Percentiles rank a stretch among this genome's conserved stretches.
Conservation (phyloP, 176 grass and related monocot species). For the Oryza meyeriana region DNA sequence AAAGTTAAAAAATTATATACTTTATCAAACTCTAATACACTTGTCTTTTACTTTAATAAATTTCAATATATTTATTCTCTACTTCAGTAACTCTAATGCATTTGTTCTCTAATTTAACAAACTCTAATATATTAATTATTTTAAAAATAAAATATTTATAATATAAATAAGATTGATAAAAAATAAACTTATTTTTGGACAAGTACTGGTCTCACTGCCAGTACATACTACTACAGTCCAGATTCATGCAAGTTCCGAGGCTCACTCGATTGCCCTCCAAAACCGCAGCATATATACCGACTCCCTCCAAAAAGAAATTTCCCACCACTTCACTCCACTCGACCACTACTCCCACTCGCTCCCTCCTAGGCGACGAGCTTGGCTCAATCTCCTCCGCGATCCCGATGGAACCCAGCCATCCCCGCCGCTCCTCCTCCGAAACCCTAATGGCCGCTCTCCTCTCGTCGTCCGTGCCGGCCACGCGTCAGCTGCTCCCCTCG, state of each 20-base stretch:
- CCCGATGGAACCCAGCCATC: conserved; percentile 36
- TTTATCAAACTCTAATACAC: no score
- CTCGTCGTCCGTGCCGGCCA: conserved; percentile 14
- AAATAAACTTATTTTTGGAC: no score
- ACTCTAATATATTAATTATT: no score
- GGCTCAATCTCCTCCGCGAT: conserved; percentile 7
- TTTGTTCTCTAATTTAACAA: no score
- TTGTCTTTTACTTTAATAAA: no score
- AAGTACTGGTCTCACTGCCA: neutral
- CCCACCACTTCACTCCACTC: conserved; percentile 12
- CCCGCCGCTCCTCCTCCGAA: conserved; percentile 45
- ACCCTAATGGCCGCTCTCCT: conserved; percentile 65
- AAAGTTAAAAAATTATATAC: no score
- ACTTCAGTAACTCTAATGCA: no score
- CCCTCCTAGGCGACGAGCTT: neutral
- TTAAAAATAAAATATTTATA: no score
- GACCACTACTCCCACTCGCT: neutral
- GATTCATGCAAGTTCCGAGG: conserved; percentile 22
- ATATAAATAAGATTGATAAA: no score
- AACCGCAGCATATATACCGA: conserved; percentile 26
- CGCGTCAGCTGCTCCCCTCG: conserved; percentile 47
- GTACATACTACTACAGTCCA: neutral
- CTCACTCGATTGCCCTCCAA: neutral
- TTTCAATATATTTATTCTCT: no score
- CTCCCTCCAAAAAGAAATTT: conserved; percentile 25